Conservation (phyloP, 164 flowering plant species). For the Buxus sempervirens region DNA sequence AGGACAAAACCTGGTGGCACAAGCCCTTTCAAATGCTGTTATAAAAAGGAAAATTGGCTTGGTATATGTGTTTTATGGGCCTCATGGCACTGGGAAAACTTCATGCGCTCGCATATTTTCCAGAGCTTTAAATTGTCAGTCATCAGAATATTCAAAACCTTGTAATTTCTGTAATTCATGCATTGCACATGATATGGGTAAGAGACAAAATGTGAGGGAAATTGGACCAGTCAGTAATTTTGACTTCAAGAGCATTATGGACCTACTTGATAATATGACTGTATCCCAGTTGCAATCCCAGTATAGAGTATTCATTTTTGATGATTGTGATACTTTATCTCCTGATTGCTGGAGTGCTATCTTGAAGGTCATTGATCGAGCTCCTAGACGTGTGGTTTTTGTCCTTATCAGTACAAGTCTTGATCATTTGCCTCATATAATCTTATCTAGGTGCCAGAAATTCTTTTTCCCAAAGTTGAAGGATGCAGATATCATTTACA, state of each 20-base stretch:
- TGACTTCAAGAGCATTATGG: constrained; percentile 68
- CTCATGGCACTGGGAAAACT: constrained; percentile 97
- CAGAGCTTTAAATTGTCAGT: constrained; percentile 82
- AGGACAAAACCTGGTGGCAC: constrained; percentile 84
- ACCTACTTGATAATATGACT: constrained; percentile 60
- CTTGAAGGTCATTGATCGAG: constrained; percentile 91
- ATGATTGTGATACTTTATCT: constrained; percentile 87
- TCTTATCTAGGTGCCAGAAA: constrained; percentile 94
- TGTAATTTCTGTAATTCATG: constrained; percentile 89
- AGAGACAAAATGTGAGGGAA: constrained; percentile 69
- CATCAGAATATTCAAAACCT: constrained; percentile 71
- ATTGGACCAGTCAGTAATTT: constrained; percentile 78
- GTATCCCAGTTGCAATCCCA: constrained; percentile 53
- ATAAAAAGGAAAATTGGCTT: constrained; percentile 64
- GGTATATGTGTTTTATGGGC: constrained; percentile 89
- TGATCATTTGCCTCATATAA: constrained; percentile 83
- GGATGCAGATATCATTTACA: constrained; percentile 81
- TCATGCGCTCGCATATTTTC: constrained; percentile 94
- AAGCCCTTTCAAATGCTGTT: constrained; percentile 94
- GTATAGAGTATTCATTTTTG: constrained; percentile 73
- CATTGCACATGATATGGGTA: constrained; percentile 67
- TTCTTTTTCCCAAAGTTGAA: constrained; percentile 95
- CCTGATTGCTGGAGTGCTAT: constrained; percentile 91
- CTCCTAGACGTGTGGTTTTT: constrained; percentile 84
- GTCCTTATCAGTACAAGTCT: constrained; percentile 80